Evolutionary conservation across 179 eudicot genomes (phyloP), one percentile per base, ranked within the genome.

Genomic region (Beta corolliflora): DNA sequence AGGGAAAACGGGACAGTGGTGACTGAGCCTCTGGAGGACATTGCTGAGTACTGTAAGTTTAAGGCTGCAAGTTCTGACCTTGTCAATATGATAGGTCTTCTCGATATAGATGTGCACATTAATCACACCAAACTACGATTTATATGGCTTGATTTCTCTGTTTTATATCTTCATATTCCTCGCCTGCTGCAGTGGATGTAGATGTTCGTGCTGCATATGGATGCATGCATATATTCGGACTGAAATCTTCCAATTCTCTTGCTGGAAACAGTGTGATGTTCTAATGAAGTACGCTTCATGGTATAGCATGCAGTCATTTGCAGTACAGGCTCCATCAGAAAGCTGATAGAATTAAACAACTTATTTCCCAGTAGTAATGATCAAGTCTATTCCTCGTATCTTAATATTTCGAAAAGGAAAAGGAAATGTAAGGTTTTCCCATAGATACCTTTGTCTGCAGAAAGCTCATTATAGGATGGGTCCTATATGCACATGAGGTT

Each of bases 1-100:
- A 61, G 78, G 67, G 81, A 80, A 69, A 16, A 44, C 21, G 75
- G 74, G 63, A 46, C 41, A 48, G 25, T 58, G 70, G 74, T 82
- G 63, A 78, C 61, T 73, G 87, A 79, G 77, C 84, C 84, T 65
- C 44, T 71, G 54, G 50, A n/a, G 25, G 79, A 81, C 61, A 41
- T 56, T 61, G 73, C 76, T 41, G 74, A 71, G 48, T 81, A 73
- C 48, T 44, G 13, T 59, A 63, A 55, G 46, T 69, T 16, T 72
- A 80, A 13, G 44, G 3, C 72, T 19, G 48, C 72, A 45, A 79
- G 19, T 41, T 65, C 44, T 59, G 72, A 58, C 50, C 60, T 65
- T 55, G 54, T 23, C 25, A 36, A 36, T 36, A 29, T 73, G 12
- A 76, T 77, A 81, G 90, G 87, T 88, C 59, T 45, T 77, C 11